Conservation (phyloP, 1,284 basidiomycete species). For the Wallemia mellicola region DNA sequence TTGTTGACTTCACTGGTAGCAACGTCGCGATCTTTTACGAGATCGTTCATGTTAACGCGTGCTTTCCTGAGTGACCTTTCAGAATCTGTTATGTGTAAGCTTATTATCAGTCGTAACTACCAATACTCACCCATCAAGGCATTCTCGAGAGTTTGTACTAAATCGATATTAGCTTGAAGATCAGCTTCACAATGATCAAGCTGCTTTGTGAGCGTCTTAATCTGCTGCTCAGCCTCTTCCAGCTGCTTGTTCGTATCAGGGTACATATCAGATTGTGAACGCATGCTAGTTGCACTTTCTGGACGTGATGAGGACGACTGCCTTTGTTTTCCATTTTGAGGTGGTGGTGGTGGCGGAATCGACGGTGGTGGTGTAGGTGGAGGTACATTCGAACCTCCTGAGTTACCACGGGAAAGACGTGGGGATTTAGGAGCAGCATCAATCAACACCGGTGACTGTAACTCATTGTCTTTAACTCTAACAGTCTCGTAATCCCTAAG, state of each 20-base stretch:
- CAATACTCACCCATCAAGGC: slow-evolving; percentile 22
- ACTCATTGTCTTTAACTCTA: slow-evolving; percentile 23
- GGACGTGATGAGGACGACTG: background rate
- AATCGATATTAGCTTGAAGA: slow-evolving; percentile 66
- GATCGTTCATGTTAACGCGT: slow-evolving; percentile 58
- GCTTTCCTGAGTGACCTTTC: slow-evolving; percentile 41
- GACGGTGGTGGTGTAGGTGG: slow-evolving; percentile 66
- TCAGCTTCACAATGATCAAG: slow-evolving; percentile 66
- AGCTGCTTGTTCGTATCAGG: slow-evolving; percentile 27
- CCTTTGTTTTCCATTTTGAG: slow-evolving; percentile 14
- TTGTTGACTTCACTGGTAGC: slow-evolving; percentile 30
- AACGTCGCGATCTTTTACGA: slow-evolving; percentile 50
- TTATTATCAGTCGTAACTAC: background rate
- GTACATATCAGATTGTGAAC: slow-evolving; percentile 16
- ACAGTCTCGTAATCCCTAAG: slow-evolving; percentile 16
- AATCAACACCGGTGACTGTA: slow-evolving; percentile 26
- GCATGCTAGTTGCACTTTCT: background rate
- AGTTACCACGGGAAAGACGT: background rate
- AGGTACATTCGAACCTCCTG: slow-evolving; percentile 30
- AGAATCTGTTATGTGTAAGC: background rate
- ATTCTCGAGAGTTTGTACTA: slow-evolving; percentile 48
- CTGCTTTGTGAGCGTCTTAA: slow-evolving; percentile 70
- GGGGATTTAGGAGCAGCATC: slow-evolving; percentile 21
- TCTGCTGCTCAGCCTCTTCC: slow-evolving; percentile 38
- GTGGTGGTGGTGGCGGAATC: slow-evolving; percentile 54